A percentile compares a stretch with the other conserved stretches of the same genome.
phyloP scores from a whole-genome alignment of 108 stramenopile species.

The Mayamaea pseudoterrestris region DNA sequence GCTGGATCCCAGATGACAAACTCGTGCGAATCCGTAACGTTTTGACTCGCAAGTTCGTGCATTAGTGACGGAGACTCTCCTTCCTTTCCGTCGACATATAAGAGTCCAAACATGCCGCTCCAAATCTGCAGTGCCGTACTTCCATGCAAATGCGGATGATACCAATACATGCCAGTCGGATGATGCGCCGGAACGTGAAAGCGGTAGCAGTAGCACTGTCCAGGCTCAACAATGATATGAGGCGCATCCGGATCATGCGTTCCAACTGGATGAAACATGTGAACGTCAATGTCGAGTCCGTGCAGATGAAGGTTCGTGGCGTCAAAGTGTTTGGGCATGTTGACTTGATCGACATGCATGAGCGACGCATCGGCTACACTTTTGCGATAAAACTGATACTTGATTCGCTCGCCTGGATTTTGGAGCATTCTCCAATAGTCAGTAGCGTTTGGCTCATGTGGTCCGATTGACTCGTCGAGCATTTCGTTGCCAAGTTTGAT shows the following conservation, averaged over 20 bases:
- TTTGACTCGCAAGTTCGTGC: conserved; percentile 18
- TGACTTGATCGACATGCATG: conserved; percentile 22
- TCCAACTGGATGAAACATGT: conserved; percentile 42
- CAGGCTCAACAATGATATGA: conserved; percentile 22
- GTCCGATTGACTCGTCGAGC: conserved; percentile 1
- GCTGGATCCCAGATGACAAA: conserved; percentile 37
- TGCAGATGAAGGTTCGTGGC: conserved; percentile 31
- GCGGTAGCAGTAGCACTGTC: conserved; percentile 31
- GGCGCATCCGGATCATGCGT: conserved; percentile 27
- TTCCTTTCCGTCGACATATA: conserved; percentile 22
- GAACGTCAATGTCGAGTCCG: conserved; percentile 28
- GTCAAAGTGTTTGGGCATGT: conserved; percentile 31
- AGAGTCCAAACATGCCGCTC: conserved; percentile 30
- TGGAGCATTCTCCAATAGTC: conserved; percentile 29
- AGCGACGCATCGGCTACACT: conserved; percentile 11
- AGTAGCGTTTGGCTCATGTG: background rate
- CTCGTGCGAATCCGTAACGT: conserved; percentile 15
- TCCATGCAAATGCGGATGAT: conserved; percentile 42
- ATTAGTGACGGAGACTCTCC: no score
- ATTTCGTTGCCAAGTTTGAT: conserved; percentile 32
- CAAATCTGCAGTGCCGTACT: conserved; percentile 30
- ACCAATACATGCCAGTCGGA: conserved; percentile 41
- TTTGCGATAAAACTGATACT: conserved; percentile 24
- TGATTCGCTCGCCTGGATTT: conserved; percentile 29
- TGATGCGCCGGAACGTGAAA: conserved; percentile 32